Conservation (phyloP, 2,329 filamentous ascomycete genomes). For the Fusarium sp. region DNA sequence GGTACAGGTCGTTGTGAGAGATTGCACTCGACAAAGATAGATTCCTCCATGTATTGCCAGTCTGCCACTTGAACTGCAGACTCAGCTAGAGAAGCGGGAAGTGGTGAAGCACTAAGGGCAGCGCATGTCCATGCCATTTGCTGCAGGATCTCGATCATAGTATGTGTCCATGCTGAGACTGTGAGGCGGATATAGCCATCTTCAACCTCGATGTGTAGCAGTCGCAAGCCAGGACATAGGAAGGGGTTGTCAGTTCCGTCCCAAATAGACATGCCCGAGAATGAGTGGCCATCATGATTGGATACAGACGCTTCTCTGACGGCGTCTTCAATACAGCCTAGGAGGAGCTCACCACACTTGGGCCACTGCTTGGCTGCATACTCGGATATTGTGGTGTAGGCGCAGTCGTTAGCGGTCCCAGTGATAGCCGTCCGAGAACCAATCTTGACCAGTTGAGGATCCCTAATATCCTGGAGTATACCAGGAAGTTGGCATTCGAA, state of each 20-base stretch:
- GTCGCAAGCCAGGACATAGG: conserved; percentile 50
- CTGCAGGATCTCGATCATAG: conserved; percentile 53
- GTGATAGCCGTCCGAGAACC: conserved; percentile 51
- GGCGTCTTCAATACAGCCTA: conserved; percentile 52
- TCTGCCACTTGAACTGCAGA: conserved; percentile 49
- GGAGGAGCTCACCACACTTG: conserved; percentile 48
- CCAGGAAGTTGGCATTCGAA: conserved; percentile 53
- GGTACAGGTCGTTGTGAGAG: conserved; percentile 51
- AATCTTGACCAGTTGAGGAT: conserved; percentile 49
- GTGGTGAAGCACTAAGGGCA: conserved; percentile 52
- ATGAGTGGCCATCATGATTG: conserved; percentile 42
- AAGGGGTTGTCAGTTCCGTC: conserved; percentile 48
- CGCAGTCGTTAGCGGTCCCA: conserved; percentile 52
- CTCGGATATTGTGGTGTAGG: conserved; percentile 51
- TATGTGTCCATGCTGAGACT: conserved; percentile 52
- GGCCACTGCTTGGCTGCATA: conserved; percentile 52
- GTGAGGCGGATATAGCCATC: conserved; percentile 50
- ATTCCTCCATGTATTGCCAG: conserved; percentile 52
- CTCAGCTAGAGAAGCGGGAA: conserved; percentile 50
- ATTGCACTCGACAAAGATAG: conserved; percentile 52
- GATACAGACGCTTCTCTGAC: conserved; percentile 47
- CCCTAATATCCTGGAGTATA: conserved; percentile 46
- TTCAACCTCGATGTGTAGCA: conserved; percentile 54
- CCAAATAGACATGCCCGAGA: conserved; percentile 54
- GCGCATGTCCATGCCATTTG: conserved; percentile 56